Percentiles rank a stretch among this genome's conserved stretches.
phyloP scores from a whole-genome alignment of 345 rosid species.

The Cardamine occulta region DNA sequence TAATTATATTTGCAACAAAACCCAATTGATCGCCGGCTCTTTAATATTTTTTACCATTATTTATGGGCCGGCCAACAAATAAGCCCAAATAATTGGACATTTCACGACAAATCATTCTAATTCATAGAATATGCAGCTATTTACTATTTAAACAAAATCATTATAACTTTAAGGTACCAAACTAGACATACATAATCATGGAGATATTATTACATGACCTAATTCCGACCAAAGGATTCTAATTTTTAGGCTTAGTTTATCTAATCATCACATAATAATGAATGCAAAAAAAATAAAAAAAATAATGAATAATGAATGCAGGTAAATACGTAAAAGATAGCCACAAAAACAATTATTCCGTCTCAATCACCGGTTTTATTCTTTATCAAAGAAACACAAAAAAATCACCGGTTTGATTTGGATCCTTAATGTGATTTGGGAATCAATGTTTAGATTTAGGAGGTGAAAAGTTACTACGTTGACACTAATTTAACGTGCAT shows the following conservation, averaged over 20 bases:
- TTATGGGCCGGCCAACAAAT: not conserved
- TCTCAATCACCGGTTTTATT: not conserved
- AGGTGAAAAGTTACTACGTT: not conserved
- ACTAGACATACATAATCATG: not conserved
- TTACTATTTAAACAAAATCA: not conserved
- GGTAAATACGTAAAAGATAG: not conserved
- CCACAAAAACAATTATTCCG: not conserved
- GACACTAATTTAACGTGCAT: conserved; percentile 35
- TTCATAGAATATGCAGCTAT: not conserved
- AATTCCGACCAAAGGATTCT: not conserved
- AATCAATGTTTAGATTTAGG: conserved; percentile 3
- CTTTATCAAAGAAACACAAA: too few relatives aligned
- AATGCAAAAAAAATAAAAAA: too few relatives aligned
- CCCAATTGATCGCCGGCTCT: not conserved
- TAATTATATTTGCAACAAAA: not conserved
- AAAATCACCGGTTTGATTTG: not conserved
- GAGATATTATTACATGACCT: not conserved
- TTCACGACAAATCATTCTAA: not conserved
- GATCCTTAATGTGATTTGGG: not conserved
- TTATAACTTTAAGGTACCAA: not conserved
- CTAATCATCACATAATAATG: not conserved
- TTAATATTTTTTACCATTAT: not conserved
- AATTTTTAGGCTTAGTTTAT: not conserved
- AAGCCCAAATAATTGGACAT: not conserved
- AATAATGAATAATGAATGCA: not conserved